A percentile compares a stretch with the other conserved stretches of the same genome.
phyloP scores from a whole-genome alignment of 2,329 filamentous ascomycete genomes.

The Karstenula rhodostoma region DNA sequence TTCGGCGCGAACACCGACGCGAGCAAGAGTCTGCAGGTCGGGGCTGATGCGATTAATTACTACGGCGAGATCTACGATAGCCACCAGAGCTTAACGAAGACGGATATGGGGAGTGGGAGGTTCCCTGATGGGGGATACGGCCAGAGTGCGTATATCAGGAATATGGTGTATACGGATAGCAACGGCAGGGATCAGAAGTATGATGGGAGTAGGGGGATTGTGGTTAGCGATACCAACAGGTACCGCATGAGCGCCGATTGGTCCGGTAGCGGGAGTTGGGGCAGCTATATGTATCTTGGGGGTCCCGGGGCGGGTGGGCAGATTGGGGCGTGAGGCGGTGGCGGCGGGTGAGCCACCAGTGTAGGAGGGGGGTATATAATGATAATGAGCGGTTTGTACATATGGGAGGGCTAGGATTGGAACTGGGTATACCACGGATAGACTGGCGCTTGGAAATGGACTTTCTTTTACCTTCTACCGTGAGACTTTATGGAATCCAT shows the following conservation, averaged over 20 bases:
- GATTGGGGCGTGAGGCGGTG: conserved; percentile 46
- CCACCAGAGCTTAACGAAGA: conserved; percentile 20
- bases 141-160: conserved; percentile 23
- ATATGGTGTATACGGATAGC: conserved; percentile 25
- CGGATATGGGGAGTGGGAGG: conserved; percentile 25
- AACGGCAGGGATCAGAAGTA: conserved; percentile 15
- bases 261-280: conserved; percentile 12
- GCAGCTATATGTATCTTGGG: conserved; percentile 26
- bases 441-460: conserved; percentile 11
- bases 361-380: background rate
- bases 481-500: too few species aligned
- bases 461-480: background rate
- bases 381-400: conserved; percentile 44
- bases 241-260: conserved; percentile 20
- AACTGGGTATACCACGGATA: conserved; percentile 14
- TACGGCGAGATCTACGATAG: conserved; percentile 28
- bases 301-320: conserved; percentile 25
- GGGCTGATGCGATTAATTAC: conserved; percentile 19
- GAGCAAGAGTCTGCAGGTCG: conserved; percentile 12
- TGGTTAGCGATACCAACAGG: conserved; percentile 23
- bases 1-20: conserved; percentile 24
- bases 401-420: conserved; percentile 56
- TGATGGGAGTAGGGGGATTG: conserved; percentile 20
- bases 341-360: too few species aligned
- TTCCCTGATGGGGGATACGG: conserved; percentile 22